Base-by-base conservation (phyloP, 2,329 filamentous ascomycete genomes). In the Sporothrix protearum region DNA sequence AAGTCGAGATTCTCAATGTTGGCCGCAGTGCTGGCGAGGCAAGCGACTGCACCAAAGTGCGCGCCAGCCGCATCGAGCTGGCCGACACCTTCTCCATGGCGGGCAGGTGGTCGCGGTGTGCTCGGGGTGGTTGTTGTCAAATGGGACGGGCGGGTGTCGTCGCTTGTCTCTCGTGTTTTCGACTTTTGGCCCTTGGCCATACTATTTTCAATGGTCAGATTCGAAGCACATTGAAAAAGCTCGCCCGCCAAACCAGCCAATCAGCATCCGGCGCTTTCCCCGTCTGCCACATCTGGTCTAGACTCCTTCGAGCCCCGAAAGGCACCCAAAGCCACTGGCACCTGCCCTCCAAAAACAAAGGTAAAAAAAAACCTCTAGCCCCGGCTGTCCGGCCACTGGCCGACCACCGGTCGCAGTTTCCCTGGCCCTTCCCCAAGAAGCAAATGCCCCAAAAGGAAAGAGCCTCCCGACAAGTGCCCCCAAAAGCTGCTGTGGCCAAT, bases 71-170 rank as follows among this genome's bases (percentile, higher is more conserved):
- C 80, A 84, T 81, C 76, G 79, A 81, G 75, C 79, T 77, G 70
- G 79, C 77, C 67, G 83, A 78, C 76, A 81, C 77, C 69, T 80
- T 82, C 73, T 80, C 85, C 84, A 86, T 86, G 30, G 39, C 8
- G 69, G 12, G 14, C 6, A 12, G 22, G 42, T 14, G 0, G 39
- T 22, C 7, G 12, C 28, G 33, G n/a, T n/a, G 69, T 64, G 25
- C 8, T 25, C 28, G 28, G 45, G n/a, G 67, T 28, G 36, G 53
- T 45, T 47, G 51, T 49, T 25, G 70, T 51, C 45, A 19, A 19
- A 14, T 28, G 28, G 8, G 4, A 19, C 19, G 64, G 19, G 3
- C 30, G 42, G 8, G 45, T 47, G 30, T 42, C 55, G 49, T 49
- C 67, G 67, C 12, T 45, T 10, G 51, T 6, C 16, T 16, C 1